Base-by-base conservation (phyloP, 805 yeast species). In the Yamadazyma olivae region DNA sequence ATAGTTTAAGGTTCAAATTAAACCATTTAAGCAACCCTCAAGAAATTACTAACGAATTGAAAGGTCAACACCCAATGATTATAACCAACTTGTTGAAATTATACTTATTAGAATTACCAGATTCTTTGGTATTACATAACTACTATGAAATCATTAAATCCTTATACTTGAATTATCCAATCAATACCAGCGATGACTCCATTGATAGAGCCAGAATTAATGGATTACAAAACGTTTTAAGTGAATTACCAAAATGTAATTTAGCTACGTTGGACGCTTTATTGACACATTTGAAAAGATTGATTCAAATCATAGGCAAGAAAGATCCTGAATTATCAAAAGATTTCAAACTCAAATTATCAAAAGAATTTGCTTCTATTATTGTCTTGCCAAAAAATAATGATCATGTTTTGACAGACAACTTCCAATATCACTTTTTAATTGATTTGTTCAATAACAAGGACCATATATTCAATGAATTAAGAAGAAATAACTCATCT, bases 211-310 rank as follows among this genome's bases (percentile, higher is more conserved):
- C 62, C 14, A 68, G 95, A 38, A 61, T 82, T 10, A 71, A 67
- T 32, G 88, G 89, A 0, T 59, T 86, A 33, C 81, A 76, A 25
- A 82, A 79, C 41, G 76, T 83, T 0, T 64, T 87, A 39, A 68
- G 75, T 3, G 83, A 83, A 39, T 67, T 87, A 36, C 79, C 88
- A 15, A 76, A 81, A 34, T 71, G 83, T 30, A 83, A 82, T 49
- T 65, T 86, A 28, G 91, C 95, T 1, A 83, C 95, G 0, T 68
- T 87, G 36, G 90, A 83, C 54, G 89, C 90, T 1, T 58, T 87
- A n/a, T 72, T 81, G 25, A 79, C 88, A 2, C 95, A 87, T 57
- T 74, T 87, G 54, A 71, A 73, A 35, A 68, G 95, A 31, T 60
- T 87, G 38, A 73, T 81, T 19, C 60, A 55, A 36, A 65, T 53